These are phyloP conservation scores for Phaseolus lunatus DNA, from an alignment of 306 rosid genomes.

Conservation along the genomic window DNA sequence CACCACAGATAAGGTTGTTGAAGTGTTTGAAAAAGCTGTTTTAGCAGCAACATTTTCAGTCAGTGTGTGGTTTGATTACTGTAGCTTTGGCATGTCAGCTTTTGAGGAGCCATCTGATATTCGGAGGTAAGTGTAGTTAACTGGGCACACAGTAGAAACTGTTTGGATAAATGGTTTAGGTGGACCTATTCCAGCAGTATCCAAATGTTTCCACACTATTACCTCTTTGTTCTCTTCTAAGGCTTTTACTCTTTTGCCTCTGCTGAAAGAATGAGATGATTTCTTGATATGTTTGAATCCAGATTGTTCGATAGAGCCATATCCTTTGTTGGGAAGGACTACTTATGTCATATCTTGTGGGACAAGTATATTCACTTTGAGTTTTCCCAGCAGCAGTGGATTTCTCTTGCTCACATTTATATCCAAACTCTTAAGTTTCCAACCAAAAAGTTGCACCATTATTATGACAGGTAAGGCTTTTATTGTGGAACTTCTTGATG, in stretches of 20 bases:
- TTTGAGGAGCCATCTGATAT: slow-evolving; percentile 85
- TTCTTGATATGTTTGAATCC: slow-evolving; percentile 43
- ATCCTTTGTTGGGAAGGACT: slow-evolving; percentile 89
- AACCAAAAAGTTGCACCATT: slow-evolving; percentile 75
- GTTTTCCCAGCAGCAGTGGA: slow-evolving; percentile 84
- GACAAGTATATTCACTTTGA: slow-evolving; percentile 86
- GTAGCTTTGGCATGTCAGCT: slow-evolving; percentile 69
- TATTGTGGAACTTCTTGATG: slow-evolving; percentile 17
- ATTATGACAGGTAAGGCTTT: slow-evolving; percentile 66
- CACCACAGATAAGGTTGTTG: slow-evolving; percentile 71
- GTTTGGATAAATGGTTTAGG: slow-evolving; percentile 31
- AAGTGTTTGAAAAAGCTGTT: slow-evolving; percentile 80
- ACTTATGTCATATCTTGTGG: slow-evolving; percentile 79
- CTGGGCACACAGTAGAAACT: neutral
- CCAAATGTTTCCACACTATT: slow-evolving; percentile 5
- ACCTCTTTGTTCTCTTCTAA: slow-evolving; percentile 30
- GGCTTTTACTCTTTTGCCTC: slow-evolving; percentile 38
- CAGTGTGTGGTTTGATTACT: slow-evolving; percentile 80
- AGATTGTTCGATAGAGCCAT: slow-evolving; percentile 82
- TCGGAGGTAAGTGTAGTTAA: slow-evolving; percentile 62
- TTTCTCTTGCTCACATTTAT: slow-evolving; percentile 72
- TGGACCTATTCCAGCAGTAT: slow-evolving; percentile 10
- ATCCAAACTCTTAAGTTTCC: slow-evolving; percentile 85
- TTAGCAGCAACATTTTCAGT: slow-evolving; percentile 74
- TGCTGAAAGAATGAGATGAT: slow-evolving; percentile 30